Percentiles rank a stretch among this genome's conserved stretches.
Conservation (phyloP, 2,329 filamentous ascomycete genomes). For the Neonectria magnoliae region DNA sequence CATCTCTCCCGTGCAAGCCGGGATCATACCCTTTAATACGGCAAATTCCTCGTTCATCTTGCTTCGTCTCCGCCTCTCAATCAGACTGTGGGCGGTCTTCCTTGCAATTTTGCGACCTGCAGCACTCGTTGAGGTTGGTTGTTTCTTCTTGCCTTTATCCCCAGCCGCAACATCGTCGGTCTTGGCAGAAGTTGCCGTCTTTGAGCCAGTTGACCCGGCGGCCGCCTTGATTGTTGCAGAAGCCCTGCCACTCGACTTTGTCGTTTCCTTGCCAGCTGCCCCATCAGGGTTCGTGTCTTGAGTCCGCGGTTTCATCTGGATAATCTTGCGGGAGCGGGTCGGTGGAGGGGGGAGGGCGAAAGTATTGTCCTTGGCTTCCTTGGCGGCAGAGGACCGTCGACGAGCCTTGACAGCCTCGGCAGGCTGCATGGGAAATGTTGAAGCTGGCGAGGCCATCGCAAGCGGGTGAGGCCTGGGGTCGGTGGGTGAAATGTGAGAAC, state of each 20-base stretch:
- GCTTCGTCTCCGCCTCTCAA: slow-evolving; percentile 86
- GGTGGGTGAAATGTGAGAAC: slow-evolving; percentile 40
- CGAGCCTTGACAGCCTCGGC: slow-evolving; percentile 64
- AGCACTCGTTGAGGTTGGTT: slow-evolving; percentile 78
- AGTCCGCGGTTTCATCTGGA: slow-evolving; percentile 87
- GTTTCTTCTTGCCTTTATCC: slow-evolving; percentile 74
- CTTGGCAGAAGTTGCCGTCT: slow-evolving; percentile 32
- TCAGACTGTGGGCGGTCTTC: slow-evolving; percentile 95
- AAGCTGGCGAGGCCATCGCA: slow-evolving; percentile 35
- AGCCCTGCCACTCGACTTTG: slow-evolving; percentile 37
- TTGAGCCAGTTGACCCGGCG: slow-evolving; percentile 30
- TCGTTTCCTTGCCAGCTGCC: slow-evolving; percentile 37
- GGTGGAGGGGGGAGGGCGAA: slow-evolving; percentile 92
- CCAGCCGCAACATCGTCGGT: slow-evolving; percentile 31
- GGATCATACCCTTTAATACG: slow-evolving; percentile 93
- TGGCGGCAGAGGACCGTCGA: slow-evolving; percentile 59
- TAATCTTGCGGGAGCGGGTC: slow-evolving; percentile 92
- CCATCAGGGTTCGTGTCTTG: slow-evolving; percentile 51
- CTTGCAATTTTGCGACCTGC: slow-evolving; percentile 94
- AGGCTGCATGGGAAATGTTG: slow-evolving; percentile 58
- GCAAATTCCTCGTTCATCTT: slow-evolving; percentile 99
- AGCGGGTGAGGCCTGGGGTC: slow-evolving; percentile 47
- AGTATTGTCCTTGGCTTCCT: slow-evolving; percentile 63
- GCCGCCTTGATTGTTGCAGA: slow-evolving; percentile 28
- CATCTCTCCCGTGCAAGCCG: slow-evolving; percentile 96